Conservation (phyloP, 208 protist species). For the Trypanosoma vivax region DNA sequence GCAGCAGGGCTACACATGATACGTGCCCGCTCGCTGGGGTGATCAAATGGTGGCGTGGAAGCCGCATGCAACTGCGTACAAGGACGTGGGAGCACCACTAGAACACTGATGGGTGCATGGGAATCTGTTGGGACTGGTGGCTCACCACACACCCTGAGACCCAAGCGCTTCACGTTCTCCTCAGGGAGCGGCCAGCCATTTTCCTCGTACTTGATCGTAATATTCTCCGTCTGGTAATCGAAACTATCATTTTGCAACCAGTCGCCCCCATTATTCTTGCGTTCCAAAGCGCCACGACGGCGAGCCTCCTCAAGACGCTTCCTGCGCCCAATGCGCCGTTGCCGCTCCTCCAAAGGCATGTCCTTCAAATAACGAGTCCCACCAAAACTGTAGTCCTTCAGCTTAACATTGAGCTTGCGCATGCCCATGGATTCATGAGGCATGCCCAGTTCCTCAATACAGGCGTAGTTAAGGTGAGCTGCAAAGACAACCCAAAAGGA, state of each 20-base stretch:
- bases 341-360: constrained; percentile 69
- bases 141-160: constrained; percentile 1
- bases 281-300: constrained; percentile 1
- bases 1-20: constrained; percentile 27
- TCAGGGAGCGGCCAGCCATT: constrained; percentile 40
- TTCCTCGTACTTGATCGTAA: constrained; percentile 46
- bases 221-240: constrained; percentile 86
- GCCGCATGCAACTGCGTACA: neutral
- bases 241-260: constrained; percentile 82
- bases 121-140: neutral
- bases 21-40: constrained; percentile 7
- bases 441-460: constrained; percentile 51
- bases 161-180: constrained; percentile 27
- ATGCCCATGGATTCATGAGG: constrained; percentile 62
- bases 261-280: constrained; percentile 9
- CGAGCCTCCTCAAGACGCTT: constrained; percentile 66
- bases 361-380: constrained; percentile 89
- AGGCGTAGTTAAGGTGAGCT: constrained; percentile 43
- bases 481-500: constrained; percentile 75
- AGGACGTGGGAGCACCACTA: constrained; percentile 17
- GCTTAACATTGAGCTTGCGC: constrained; percentile 84
- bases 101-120: constrained; percentile 8
- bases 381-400: constrained; percentile 89
- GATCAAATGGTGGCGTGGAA: neutral
- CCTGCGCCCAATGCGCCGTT: constrained; percentile 44